Conservation (phyloP, 768 basidiomycete genomes). For the Cytidiella melzeri region DNA sequence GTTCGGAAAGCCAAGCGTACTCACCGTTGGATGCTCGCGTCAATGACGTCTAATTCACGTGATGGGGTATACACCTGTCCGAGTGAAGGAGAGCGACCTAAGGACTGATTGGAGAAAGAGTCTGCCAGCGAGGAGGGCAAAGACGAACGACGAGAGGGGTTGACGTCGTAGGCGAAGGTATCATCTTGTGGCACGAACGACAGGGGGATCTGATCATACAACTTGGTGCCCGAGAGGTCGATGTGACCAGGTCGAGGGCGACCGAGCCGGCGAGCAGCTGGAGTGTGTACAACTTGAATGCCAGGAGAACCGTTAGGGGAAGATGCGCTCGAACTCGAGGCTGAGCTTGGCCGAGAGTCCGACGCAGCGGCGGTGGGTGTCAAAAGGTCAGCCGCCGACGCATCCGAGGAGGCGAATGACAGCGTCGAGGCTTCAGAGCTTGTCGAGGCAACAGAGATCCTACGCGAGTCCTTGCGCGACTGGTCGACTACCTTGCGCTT, state of each 20-base stretch:
- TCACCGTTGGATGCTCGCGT: neutral
- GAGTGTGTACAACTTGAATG: neutral
- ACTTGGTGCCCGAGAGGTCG: conserved; percentile 1
- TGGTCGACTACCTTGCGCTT: conserved; percentile 24
- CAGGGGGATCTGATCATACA: neutral
- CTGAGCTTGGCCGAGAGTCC: neutral
- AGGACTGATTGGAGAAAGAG: neutral
- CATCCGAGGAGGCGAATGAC: conserved; percentile 1
- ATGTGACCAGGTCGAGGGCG: conserved; percentile 4
- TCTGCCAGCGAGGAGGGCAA: conserved; percentile 5
- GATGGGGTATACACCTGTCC: conserved; percentile 1
- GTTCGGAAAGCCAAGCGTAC: neutral
- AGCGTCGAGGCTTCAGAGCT: conserved; percentile 3
- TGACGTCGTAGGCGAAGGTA: neutral
- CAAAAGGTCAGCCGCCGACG: neutral
- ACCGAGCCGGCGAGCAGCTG: neutral
- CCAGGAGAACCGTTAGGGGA: neutral
- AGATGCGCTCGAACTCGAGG: neutral
- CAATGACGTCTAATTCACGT: conserved; percentile 2
- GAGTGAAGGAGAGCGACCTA: neutral
- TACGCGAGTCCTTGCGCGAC: conserved; percentile 8
- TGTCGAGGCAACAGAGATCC: conserved; percentile 10
- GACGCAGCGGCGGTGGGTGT: neutral
- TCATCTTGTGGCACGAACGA: neutral
- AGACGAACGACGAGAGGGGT: conserved; percentile 6